Evolutionary conservation across 768 basidiomycete genomes (phyloP), one percentile per base, ranked within the genome.

Genomic region (Rhodotorula paludigena): DNA sequence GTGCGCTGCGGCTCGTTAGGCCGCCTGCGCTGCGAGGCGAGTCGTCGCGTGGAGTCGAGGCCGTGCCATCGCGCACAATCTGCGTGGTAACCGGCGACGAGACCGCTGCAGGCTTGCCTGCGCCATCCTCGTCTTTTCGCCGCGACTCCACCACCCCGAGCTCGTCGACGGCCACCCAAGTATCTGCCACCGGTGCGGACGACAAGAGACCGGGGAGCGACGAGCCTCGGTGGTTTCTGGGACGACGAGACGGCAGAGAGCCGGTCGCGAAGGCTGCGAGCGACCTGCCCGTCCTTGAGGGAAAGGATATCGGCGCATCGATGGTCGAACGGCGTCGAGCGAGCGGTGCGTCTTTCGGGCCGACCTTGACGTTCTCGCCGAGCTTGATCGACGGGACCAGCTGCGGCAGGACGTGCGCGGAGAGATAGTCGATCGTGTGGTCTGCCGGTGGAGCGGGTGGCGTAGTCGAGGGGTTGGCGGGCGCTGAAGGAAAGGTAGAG

Each of bases 381-480:
- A 69, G 42, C 30, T 54, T 57, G 36, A 63, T 38, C 5, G 63
- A 49, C 23, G 71, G 71, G 45, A 68, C 63, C 41, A 72, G 71
- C 3, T 38, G 36, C 5, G 71, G 71, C 8, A 72, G 51, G 36
- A 72, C 3, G 30, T 64, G 63, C 7, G 71, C 42, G 20, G 66
- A 62, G 56, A 72, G 66, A 51, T 38, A 64, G 48, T 72, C 71
- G 66, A 65, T 68, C n/a, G 36, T 8, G 35, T 57, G 39, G 49
- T 51, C 33, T n/a, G 36, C 32, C 1, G 2, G 33, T 30, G 21
- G 57, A 9, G 28, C 45, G 7, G 0, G 47, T 33, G 25, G 30
- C 1, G 5, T 14, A 28, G 5, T 21, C 11, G 32, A 32, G 5
- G 11, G 14, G 11, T 18, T 16, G 11, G 18, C 6, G 8, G 10